Percentiles rank a stretch among this genome's conserved stretches.
Evolutionary conservation across 805 yeast species (phyloP).

Genomic region (Saccharomycopsis schoenii): DNA sequence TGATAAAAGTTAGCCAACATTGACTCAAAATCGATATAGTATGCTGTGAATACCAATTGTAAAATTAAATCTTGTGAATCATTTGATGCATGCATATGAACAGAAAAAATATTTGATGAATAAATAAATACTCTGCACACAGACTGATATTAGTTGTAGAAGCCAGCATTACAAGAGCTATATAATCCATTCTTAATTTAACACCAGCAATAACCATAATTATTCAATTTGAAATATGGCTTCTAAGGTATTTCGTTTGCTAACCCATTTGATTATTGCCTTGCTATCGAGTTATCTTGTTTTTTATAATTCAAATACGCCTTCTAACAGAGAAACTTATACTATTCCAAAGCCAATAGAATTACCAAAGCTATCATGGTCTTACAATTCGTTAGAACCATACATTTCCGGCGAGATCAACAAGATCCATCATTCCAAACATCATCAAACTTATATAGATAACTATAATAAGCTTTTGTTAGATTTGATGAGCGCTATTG

Average conservation of each 20-base stretch:
- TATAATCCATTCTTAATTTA: too few species aligned
- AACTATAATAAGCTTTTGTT: constrained; percentile 38
- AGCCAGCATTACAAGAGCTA: too few species aligned
- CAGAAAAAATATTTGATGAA: neutral
- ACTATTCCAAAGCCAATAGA: neutral
- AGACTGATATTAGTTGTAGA: too few species aligned
- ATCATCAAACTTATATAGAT: constrained; percentile 40
- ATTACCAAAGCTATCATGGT: constrained; percentile 38
- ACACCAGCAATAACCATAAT: too few species aligned
- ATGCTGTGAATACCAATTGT: too few species aligned
- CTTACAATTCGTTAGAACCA: constrained; percentile 39
- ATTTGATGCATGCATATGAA: neutral
- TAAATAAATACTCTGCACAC: too few species aligned
- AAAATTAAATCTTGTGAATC: too few species aligned
- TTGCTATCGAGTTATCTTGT: neutral
- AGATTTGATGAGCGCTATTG: constrained; percentile 28
- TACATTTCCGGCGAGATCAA: constrained; percentile 37
- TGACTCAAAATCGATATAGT: too few species aligned
- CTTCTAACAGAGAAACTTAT: neutral
- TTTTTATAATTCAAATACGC: neutral
- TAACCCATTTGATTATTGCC: neutral
- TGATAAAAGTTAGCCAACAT: too few species aligned
- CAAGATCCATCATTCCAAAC: constrained; percentile 39
- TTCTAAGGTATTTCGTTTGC: neutral
- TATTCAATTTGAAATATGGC: too few species aligned